phyloP scores from a whole-genome alignment of 176 grass and related monocot genomes.

The Zoysia japonica region DNA sequence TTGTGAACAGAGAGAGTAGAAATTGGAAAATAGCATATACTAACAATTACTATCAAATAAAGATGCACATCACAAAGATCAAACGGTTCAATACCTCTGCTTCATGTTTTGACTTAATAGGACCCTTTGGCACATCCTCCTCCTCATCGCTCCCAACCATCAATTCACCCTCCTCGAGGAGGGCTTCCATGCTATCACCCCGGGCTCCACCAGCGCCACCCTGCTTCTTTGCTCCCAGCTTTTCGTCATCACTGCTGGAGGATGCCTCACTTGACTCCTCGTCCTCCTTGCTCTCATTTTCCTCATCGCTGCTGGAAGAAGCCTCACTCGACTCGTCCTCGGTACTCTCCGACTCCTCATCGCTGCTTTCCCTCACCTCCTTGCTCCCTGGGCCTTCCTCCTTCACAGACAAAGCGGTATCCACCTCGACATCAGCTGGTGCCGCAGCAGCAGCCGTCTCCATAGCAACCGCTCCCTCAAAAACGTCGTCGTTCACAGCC shows the following conservation, averaged over 20 bases:
- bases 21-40: neutral
- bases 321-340: constrained; percentile 36
- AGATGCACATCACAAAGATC: constrained; percentile 11
- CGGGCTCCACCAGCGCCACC: neutral
- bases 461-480: neutral
- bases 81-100: constrained; percentile 42
- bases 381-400: neutral
- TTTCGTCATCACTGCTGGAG: constrained; percentile 45
- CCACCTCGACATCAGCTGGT: constrained; percentile 17
- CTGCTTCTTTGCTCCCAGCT: constrained; percentile 6
- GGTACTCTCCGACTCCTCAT: constrained; percentile 39
- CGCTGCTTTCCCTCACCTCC: constrained; percentile 33
- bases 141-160: constrained; percentile 53
- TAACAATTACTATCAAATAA: neutral
- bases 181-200: constrained; percentile 19
- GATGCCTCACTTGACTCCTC: constrained; percentile 44
- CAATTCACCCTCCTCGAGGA: constrained; percentile 76
- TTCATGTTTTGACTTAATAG: constrained; percentile 57
- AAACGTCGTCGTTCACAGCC: constrained; percentile 10
- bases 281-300: constrained; percentile 37
- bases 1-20: too few species aligned
- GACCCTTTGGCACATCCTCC: constrained; percentile 37
- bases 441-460: neutral
- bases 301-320: constrained; percentile 46
- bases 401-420: neutral